phyloP scores from a whole-genome alignment of 441 rosid genomes.

The Heliophila coronopifolia region DNA sequence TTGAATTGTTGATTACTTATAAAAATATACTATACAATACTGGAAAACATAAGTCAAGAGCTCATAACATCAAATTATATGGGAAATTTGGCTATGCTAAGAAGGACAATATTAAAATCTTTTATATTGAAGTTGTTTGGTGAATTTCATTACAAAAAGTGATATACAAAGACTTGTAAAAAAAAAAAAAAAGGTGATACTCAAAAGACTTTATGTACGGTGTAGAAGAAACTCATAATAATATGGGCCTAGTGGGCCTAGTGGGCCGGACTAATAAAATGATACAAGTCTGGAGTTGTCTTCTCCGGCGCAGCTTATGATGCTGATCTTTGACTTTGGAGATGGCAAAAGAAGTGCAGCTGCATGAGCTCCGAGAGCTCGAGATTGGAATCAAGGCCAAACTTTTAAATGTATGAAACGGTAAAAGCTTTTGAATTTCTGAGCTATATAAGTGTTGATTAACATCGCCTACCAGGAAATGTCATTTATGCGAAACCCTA shows the following conservation, averaged over 20 bases:
- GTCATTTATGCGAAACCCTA: constrained; percentile 34
- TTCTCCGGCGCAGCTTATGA: constrained; percentile 5
- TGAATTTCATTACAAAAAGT: no score
- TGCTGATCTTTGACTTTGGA: neutral
- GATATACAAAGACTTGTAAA: no score
- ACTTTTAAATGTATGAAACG: constrained; percentile 4
- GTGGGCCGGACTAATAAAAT: neutral
- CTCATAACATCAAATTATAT: no score
- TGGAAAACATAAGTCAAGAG: no score
- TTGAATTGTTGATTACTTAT: neutral
- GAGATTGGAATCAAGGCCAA: neutral
- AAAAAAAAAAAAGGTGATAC: no score
- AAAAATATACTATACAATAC: no score
- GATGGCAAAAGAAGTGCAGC: neutral
- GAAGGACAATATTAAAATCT: no score
- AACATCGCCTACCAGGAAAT: constrained; percentile 25
- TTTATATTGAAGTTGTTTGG: no score
- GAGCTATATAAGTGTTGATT: neutral
- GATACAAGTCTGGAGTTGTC: neutral
- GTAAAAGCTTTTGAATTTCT: constrained; percentile 16
- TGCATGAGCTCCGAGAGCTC: neutral
- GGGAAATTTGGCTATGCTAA: no score
- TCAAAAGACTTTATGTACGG: no score
- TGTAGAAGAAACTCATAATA: no score
- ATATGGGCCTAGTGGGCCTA: no score